Evolutionary conservation across 441 rosid genomes (phyloP).

Genomic region (Rhodomyrtus psidioides): DNA sequence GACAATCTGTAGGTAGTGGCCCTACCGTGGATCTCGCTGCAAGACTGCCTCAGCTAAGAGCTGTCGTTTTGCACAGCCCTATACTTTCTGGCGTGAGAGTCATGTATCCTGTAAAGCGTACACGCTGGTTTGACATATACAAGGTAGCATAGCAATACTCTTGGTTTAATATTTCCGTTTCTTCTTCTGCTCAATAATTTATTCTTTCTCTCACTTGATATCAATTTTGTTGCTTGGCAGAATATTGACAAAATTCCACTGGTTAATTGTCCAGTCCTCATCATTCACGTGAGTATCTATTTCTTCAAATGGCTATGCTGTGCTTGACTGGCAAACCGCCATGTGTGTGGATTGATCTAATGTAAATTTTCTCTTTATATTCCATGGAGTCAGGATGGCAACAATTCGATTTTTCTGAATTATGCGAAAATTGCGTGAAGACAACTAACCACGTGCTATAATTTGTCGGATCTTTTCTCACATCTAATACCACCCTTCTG

Average conservation of each 20-base stretch:
- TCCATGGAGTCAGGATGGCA: not conserved
- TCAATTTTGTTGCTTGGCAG: constrained; percentile 37
- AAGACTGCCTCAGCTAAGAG: constrained; percentile 62
- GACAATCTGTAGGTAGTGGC: constrained; percentile 97
- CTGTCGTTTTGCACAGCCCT: constrained; percentile 93
- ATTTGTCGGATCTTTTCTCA: not conserved
- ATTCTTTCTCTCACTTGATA: not conserved
- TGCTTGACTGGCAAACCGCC: not conserved
- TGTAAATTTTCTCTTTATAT: constrained; percentile 4
- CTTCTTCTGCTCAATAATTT: not conserved
- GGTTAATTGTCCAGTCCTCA: constrained; percentile 83
- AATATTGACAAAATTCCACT: constrained; percentile 94
- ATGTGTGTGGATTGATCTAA: not conserved
- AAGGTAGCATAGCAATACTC: constrained; percentile 54
- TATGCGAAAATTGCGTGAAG: not conserved
- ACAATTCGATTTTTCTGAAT: not conserved
- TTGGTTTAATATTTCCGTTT: not conserved
- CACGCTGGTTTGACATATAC: constrained; percentile 96
- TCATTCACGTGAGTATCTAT: constrained; percentile 66
- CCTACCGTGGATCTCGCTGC: constrained; percentile 92
- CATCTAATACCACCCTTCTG: not conserved
- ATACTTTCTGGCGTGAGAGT: constrained; percentile 94
- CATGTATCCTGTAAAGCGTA: constrained; percentile 87
- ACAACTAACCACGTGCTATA: not conserved
- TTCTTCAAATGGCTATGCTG: not conserved